Percentiles rank a stretch among this genome's conserved stretches.
phyloP scores from a whole-genome alignment of 176 grass and related monocot species.

The Zoysia japonica region DNA sequence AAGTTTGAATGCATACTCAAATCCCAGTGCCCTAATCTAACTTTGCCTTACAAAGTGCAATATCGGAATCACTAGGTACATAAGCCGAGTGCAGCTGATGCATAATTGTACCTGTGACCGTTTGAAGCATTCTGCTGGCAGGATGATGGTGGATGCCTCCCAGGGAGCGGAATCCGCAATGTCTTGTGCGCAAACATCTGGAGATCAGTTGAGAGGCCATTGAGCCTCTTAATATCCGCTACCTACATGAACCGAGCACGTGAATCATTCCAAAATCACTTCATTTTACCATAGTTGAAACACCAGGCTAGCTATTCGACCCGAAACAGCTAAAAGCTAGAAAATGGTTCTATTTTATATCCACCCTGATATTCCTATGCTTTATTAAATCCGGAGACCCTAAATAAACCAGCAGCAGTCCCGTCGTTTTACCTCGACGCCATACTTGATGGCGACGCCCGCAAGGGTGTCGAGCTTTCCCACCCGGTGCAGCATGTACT shows the following conservation, averaged over 20 bases:
- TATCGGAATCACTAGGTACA: background rate
- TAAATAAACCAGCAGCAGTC: slow-evolving; percentile 15
- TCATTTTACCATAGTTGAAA: background rate
- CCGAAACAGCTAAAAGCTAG: slow-evolving; percentile 35
- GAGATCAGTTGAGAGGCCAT: slow-evolving; percentile 83
- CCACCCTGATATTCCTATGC: slow-evolving; percentile 17
- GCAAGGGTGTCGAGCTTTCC: slow-evolving; percentile 93
- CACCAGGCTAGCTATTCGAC: background rate
- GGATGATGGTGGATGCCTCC: slow-evolving; percentile 72
- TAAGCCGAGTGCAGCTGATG: background rate
- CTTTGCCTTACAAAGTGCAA: background rate
- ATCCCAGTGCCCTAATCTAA: background rate
- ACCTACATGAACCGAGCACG: slow-evolving; percentile 52
- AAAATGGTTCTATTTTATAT: slow-evolving; percentile 34
- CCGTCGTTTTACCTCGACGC: slow-evolving; percentile 81
- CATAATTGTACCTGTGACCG: slow-evolving; percentile 38
- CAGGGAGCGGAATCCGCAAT: slow-evolving; percentile 74
- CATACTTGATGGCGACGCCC: slow-evolving; percentile 94
- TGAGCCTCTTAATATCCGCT: slow-evolving; percentile 85
- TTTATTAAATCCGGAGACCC: slow-evolving; percentile 28
- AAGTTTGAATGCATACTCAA: background rate
- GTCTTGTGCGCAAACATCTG: slow-evolving; percentile 96
- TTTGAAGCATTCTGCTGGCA: slow-evolving; percentile 55
- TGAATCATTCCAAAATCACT: slow-evolving; percentile 26
- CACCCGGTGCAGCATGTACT: slow-evolving; percentile 83